Base-by-base conservation (phyloP, 1,139 yeast genomes). In the Nakaseomyces nivariensis region DNA sequence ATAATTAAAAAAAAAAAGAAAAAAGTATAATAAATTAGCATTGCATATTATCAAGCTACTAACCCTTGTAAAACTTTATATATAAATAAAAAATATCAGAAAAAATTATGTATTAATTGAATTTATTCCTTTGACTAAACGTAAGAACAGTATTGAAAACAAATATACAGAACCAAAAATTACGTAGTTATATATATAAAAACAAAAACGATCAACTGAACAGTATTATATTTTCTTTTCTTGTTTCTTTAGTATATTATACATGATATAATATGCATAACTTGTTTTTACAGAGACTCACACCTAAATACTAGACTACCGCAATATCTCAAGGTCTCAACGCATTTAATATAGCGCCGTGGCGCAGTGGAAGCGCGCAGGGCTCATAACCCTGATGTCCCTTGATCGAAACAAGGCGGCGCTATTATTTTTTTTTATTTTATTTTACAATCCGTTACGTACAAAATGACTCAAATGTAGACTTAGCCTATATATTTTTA, bases 281-380 rank as follows among this genome's bases (percentile, higher is more conserved):
- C 22, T 17, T 17, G 22, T 3, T 17, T 17, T 17, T 17, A 1
- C 22, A 17, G 22, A 17, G 3, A 17, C 22, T 3, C 22, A 17
- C 22, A 17, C 22, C 22, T 17, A 17, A 17, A 17, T 3, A 17
- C 22, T 17, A 17, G 22, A 3, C 22, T 17, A 17, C 22, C 22
- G 3, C 22, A 17, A 17, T 17, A 1, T 17, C 22, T 17, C 22
- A n/a, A 26, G 8, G 5, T 29, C 2, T 41, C 25, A 41, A 13
- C 34, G 10, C 5, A 27, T 41, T 41, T 27, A 13, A 8, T 17
- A 29, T 29, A 72, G 86, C 87, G 85, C 81, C 80, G 89, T 85
- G 94, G 94, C 95, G 95, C 95, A 86, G 95, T 81, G 96, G 95
- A 85, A 86, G 95, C 95, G 95, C 94, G 95, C 95, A 84, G 95